These are phyloP conservation scores for Gaeumannomyces tritici DNA, from an alignment of 2,329 filamentous ascomycete genomes.

Conservation along the genomic window DNA sequence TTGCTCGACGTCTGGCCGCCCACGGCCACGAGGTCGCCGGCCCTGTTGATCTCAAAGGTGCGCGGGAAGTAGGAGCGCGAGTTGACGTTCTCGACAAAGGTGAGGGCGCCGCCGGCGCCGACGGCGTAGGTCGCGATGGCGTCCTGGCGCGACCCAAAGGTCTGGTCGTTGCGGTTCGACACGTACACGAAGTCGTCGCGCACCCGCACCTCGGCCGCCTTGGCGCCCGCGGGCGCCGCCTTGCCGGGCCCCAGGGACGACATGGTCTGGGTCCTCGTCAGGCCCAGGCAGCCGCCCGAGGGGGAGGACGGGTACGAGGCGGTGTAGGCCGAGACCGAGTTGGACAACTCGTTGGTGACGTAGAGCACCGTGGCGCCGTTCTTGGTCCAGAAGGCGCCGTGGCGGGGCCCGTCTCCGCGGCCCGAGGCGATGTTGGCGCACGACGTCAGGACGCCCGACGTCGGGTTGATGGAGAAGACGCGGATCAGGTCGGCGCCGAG, in stretches of 20 bases:
- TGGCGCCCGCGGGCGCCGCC: constrained; percentile 32
- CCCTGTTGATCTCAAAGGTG: constrained; percentile 51
- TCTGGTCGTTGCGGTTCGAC: constrained; percentile 51
- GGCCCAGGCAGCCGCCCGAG: constrained; percentile 30
- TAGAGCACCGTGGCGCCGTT: constrained; percentile 15
- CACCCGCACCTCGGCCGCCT: constrained; percentile 45
- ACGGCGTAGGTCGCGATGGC: constrained; percentile 45
- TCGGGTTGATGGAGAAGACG: constrained; percentile 38
- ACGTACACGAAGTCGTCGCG: constrained; percentile 46
- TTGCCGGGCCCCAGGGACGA: constrained; percentile 34
- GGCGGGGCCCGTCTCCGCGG: constrained; percentile 41
- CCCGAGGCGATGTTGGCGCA: constrained; percentile 31
- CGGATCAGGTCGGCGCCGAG: constrained; percentile 45
- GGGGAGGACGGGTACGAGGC: constrained; percentile 29
- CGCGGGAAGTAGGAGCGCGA: constrained; percentile 51
- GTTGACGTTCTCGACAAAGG: constrained; percentile 42
- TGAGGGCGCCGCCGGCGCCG: constrained; percentile 35
- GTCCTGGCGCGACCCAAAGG: constrained; percentile 44
- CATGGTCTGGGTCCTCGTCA: constrained; percentile 33
- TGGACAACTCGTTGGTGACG: constrained; percentile 35
- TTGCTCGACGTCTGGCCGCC: constrained; percentile 51
- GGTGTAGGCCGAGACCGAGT: constrained; percentile 38
- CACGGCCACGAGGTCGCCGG: constrained; percentile 50
- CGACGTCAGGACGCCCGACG: constrained; percentile 32
- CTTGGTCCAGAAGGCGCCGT: constrained; percentile 38